A percentile compares a stretch with the other conserved stretches of the same genome.
phyloP scores from a whole-genome alignment of 179 eudicot species.

The Sideroxylon spinosum region DNA sequence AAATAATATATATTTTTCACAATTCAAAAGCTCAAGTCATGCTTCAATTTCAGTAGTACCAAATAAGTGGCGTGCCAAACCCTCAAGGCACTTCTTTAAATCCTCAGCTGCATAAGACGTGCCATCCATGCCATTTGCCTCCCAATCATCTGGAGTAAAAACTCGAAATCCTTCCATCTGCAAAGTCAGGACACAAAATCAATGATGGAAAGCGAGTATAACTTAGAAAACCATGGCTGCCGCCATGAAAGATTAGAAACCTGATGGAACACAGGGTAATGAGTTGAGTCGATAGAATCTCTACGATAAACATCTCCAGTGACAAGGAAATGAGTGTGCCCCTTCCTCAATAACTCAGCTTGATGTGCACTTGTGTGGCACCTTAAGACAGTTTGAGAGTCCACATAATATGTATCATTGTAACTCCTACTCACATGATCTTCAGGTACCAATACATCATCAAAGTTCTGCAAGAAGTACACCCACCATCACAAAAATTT shows the following conservation, averaged over 20 bases:
- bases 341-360: slow-evolving; percentile 67
- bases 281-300: slow-evolving; percentile 88
- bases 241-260: slow-evolving; percentile 28
- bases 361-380: slow-evolving; percentile 99
- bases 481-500: slow-evolving; percentile 15
- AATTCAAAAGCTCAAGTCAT: slow-evolving; percentile 5
- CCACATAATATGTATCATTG: slow-evolving; percentile 90
- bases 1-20: not conserved
- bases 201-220: slow-evolving; percentile 12
- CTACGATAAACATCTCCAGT: slow-evolving; percentile 95
- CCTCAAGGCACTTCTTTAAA: slow-evolving; percentile 90
- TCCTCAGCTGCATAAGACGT: slow-evolving; percentile 72
- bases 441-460: slow-evolving; percentile 93
- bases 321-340: slow-evolving; percentile 77
- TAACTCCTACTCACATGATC: slow-evolving; percentile 98
- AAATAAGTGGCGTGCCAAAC: slow-evolving; percentile 89
- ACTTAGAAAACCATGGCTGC: not conserved
- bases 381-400: slow-evolving; percentile 77
- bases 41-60: slow-evolving; percentile 40
- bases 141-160: slow-evolving; percentile 76
- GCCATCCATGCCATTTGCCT: slow-evolving; percentile 66
- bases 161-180: slow-evolving; percentile 99
- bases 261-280: slow-evolving; percentile 97
- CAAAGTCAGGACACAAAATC: slow-evolving; percentile 11
- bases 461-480: slow-evolving; percentile 81